phyloP scores from a whole-genome alignment of 78 protist species.

The Dictyostelium firmibasis region DNA sequence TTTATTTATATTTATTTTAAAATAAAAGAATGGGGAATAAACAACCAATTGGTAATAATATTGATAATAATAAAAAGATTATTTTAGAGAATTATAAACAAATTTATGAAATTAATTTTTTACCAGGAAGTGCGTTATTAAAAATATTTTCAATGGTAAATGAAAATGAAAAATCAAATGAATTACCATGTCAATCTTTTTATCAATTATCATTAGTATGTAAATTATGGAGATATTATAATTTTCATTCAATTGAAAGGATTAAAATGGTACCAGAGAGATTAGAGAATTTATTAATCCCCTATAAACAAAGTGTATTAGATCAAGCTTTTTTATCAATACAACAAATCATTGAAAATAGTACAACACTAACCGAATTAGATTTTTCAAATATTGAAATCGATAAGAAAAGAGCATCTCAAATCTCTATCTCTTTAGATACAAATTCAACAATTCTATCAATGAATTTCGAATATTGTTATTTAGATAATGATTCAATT shows the following conservation, averaged over 20 bases:
- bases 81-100: background rate
- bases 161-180: background rate
- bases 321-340: constrained; percentile 28
- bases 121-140: constrained; percentile 16
- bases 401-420: background rate
- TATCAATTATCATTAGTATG: constrained; percentile 24
- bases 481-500: constrained; percentile 1
- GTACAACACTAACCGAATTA: background rate
- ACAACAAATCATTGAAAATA: background rate
- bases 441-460: background rate
- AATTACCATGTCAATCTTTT: constrained; percentile 36
- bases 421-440: background rate
- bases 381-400: constrained; percentile 55
- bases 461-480: constrained; percentile 10
- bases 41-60: background rate
- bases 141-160: constrained; percentile 6
- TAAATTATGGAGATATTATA: constrained; percentile 41
- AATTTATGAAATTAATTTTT: background rate
- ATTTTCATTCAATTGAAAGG: background rate
- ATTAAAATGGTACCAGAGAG: constrained; percentile 44
- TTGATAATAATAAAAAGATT: background rate
- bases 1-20: no score
- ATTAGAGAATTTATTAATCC: constrained; percentile 25
- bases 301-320: constrained; percentile 28
- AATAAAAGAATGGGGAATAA: constrained; percentile 28